Base-by-base conservation (phyloP, 345 rosid genomes). In the Bretschneidera sinensis region DNA sequence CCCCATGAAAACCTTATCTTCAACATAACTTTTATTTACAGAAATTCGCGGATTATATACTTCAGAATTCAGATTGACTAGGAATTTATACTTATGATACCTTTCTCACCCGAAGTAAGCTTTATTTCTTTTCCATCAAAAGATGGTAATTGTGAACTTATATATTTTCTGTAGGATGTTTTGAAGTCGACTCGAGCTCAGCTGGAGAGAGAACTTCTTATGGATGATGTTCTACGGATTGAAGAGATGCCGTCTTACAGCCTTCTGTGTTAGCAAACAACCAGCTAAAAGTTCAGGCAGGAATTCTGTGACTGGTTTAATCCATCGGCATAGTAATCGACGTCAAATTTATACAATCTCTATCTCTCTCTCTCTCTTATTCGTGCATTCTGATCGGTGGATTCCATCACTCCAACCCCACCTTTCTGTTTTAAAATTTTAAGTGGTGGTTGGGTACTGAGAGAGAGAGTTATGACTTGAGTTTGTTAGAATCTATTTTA, bases 211-310 rank as follows among this genome's bases (percentile, higher is more conserved):
- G 98, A 92, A 74, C 90, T 92, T 60, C 78, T 88, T 64, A 79
- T 82, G 87, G 95, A 92, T 48, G 90, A 86, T 57, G 90, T 86
- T 51, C 67, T 75, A 47, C 70, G 82, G 57, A 85, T 88, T 1
- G 98, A 92, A 71, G 98, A 92, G 67, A 79, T 92, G 95, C 98
- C 96, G 34, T 92, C 98, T 19, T 88, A 76, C 57, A 68, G 74
- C 74, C 95, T 88, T 70, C 98, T 91, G 16, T 57, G 57, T 64
- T 85, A 79, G 71, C 59, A 55, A 21, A 17, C n/a, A 28, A 59
- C 65, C 31, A n/a, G 48, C 19, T 9, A 13, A 48, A 48, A 47
- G 43, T 39, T 24, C 34, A 16, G 17, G 54, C 23, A 48, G 34
- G 20, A 49, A 7, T n/a, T 51, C 19, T 20, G 13, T 25, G 11